phyloP scores from a whole-genome alignment of 176 grass and related monocot genomes.

The Bothriochloa decipiens region DNA sequence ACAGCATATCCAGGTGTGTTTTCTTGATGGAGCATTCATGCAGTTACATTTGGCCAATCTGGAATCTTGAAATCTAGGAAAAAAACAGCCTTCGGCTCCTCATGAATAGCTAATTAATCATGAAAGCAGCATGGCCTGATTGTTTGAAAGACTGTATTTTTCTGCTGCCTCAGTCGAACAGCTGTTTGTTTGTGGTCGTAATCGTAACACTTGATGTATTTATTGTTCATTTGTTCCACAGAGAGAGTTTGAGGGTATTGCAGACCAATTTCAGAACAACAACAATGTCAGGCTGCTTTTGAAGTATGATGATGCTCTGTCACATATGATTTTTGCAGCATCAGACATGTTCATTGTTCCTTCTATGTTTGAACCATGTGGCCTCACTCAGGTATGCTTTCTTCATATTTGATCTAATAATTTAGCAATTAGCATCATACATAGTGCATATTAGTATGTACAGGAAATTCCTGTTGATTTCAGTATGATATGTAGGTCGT shows the following conservation, averaged over 20 bases:
- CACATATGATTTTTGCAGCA: slow-evolving; percentile 92
- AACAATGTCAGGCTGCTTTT: slow-evolving; percentile 69
- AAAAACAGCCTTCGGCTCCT: slow-evolving; percentile 2
- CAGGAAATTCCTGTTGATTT: background rate
- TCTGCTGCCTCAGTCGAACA: background rate
- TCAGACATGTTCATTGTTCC: slow-evolving; percentile 98
- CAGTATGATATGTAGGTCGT: background rate
- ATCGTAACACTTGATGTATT: slow-evolving; percentile 9
- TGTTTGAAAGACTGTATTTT: slow-evolving; percentile 9
- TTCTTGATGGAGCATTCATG: slow-evolving; percentile 22
- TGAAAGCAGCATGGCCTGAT: slow-evolving; percentile 5
- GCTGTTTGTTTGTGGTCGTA: background rate
- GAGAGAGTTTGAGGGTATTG: slow-evolving; percentile 92
- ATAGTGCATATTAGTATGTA: background rate
- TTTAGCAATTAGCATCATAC: background rate
- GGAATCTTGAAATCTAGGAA: slow-evolving; percentile 27
- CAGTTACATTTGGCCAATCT: background rate
- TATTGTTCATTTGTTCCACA: slow-evolving; percentile 47
- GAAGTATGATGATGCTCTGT: slow-evolving; percentile 92
- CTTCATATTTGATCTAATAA: slow-evolving; percentile 8
- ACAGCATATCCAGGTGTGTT: slow-evolving; percentile 75
- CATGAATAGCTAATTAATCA: slow-evolving; percentile 30
- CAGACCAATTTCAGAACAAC: slow-evolving; percentile 72
- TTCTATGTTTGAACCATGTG: slow-evolving; percentile 97
- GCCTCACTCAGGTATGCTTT: slow-evolving; percentile 87